Evolutionary conservation across 768 basidiomycete genomes (phyloP), one percentile per base, ranked within the genome.

Genomic region (Psilocybe tampanensis): DNA sequence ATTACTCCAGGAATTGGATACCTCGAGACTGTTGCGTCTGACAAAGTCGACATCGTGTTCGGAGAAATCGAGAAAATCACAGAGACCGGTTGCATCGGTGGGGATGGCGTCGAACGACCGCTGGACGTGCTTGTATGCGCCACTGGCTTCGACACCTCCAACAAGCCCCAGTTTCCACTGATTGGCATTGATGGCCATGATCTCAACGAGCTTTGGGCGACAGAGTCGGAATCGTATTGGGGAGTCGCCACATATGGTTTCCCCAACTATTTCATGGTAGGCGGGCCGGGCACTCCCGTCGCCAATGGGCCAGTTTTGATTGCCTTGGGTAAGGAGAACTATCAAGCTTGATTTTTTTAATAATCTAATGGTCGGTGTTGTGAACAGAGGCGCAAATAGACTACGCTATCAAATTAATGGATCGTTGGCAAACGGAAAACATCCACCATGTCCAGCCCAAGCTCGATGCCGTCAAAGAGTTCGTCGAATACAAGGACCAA

Each of bases 71-170:
- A 64, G 32, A 64, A 64, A 22, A 63, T 73, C 51, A 74, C 67
- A 4, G 63, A 68, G 18, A 60, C 55, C 6, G 75, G 74, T 12
- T 66, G 64, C 47, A 34, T 74, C 15, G 60, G 61, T 29, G 62
- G 55, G 0, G 65, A 75, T 43, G 73, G 72, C 7, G 55, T 60
- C 47, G 71, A 74, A 48, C 63, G 71, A 42, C 57, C 69, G 15
- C 60, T 75, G n/a, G 74, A 75, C 51, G 65, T 72, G 9, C 52
- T 75, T 11, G 70, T 74, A 43, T 76, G 75, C 52, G 75, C 74
- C 18, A 76, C 75, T 15, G 75, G 75, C 1, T 74, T 76, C 47
- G 63, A 74, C 57, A 72, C 71, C 3, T 66, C 67, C 1, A 74
- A 65, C 55, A 64, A 58, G 52, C 74, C 74, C 18, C 66, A 68